Percentiles rank a stretch among this genome's conserved stretches.
These are phyloP conservation scores for Monosporascus sp. DNA, from an alignment of 2,329 filamentous ascomycete genomes.

Conservation along the genomic window DNA sequence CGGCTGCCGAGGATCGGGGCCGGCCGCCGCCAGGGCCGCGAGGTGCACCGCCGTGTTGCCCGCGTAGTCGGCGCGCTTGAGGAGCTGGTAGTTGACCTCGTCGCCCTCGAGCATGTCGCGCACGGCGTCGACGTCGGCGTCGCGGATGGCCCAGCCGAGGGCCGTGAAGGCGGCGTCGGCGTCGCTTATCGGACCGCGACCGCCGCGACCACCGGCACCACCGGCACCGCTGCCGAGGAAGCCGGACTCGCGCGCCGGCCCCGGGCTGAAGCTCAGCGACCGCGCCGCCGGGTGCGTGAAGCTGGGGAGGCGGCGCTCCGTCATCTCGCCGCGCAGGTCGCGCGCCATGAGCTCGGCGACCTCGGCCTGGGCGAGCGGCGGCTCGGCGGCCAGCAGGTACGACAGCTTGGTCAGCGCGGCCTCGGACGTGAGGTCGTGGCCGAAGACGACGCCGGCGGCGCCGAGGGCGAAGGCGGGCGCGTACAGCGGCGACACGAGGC, in stretches of 20 bases:
- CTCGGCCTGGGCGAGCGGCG: slow-evolving; percentile 58
- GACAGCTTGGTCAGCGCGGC: slow-evolving; percentile 87
- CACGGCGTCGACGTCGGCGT: slow-evolving; percentile 62
- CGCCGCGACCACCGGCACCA: slow-evolving; percentile 46
- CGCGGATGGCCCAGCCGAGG: slow-evolving; percentile 74
- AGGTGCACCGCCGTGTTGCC: slow-evolving; percentile 68
- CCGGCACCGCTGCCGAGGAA: slow-evolving; percentile 32
- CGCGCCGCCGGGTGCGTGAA: slow-evolving; percentile 66
- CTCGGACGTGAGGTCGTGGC: slow-evolving; percentile 84
- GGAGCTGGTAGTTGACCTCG: slow-evolving; percentile 51
- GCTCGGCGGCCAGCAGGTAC: slow-evolving; percentile 66
- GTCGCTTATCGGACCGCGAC: slow-evolving; percentile 56
- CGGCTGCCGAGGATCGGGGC: slow-evolving; percentile 5
- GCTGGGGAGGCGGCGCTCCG: slow-evolving; percentile 65
- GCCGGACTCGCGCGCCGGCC: slow-evolving; percentile 35
- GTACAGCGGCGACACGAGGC: slow-evolving; percentile 74
- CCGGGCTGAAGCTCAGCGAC: slow-evolving; percentile 24
- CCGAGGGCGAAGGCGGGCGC: slow-evolving; percentile 73
- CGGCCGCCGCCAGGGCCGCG: slow-evolving; percentile 44
- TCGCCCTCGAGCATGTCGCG: slow-evolving; percentile 63
- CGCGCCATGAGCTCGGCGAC: slow-evolving; percentile 67
- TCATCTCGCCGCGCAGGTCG: slow-evolving; percentile 80
- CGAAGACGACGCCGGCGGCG: slow-evolving; percentile 80
- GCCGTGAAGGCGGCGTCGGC: slow-evolving; percentile 64
- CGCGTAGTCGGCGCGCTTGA: slow-evolving; percentile 74